phyloP scores from a whole-genome alignment of 129 eudicot genomes.

The Erigeron canadensis region DNA sequence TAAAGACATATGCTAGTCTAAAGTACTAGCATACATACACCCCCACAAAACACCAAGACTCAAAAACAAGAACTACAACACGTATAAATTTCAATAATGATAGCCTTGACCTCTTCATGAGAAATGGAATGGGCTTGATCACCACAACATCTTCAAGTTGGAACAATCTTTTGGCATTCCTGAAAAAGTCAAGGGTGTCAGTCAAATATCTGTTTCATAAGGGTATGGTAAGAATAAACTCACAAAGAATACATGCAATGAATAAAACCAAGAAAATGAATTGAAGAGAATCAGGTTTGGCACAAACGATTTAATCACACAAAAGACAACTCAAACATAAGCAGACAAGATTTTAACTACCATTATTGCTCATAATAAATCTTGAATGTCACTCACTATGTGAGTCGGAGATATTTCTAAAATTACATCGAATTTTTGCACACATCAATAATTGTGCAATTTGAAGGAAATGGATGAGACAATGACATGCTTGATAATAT shows the following conservation, averaged over 20 bases:
- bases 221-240: not conserved
- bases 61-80: too few relatives aligned
- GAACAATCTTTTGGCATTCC: not conserved
- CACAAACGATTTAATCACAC: not conserved
- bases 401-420: not conserved
- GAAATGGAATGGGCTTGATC: too few relatives aligned
- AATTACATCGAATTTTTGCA: not conserved
- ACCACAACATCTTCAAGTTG: too few relatives aligned
- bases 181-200: not conserved
- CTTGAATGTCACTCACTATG: not conserved
- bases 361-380: not conserved
- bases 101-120: too few relatives aligned
- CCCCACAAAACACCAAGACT: too few relatives aligned
- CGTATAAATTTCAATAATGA: too few relatives aligned
- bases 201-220: not conserved
- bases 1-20: too few relatives aligned
- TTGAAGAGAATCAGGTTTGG: not conserved
- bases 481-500: too few relatives aligned
- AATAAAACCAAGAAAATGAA: not conserved
- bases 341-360: not conserved
- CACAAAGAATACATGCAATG: not conserved
- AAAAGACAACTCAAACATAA: not conserved
- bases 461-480: too few relatives aligned
- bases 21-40: too few relatives aligned
- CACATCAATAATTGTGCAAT: too few relatives aligned